Base-by-base conservation (phyloP, 441 rosid genomes). In the Geranium incanum region DNA sequence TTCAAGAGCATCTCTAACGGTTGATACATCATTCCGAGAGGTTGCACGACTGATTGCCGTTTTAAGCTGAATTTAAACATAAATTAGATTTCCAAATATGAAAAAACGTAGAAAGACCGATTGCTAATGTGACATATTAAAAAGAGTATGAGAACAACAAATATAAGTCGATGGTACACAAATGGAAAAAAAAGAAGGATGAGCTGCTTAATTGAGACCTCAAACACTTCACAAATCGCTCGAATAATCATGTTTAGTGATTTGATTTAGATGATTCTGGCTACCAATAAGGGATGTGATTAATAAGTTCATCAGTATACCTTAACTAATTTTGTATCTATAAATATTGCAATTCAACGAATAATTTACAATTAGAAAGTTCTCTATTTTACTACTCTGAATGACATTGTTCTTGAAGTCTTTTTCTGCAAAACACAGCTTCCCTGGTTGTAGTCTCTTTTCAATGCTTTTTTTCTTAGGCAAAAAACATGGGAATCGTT, bases 1-100 rank as follows among this genome's bases (percentile, higher is more conserved):
- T 88, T 89, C 99, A 78, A 95, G 92, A 74, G 96, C 99, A 74
- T 93, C 97, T 80, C 87, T 88, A 74, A 95, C 81, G 62, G 99
- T 95, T 36, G 87, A 76, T 52, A 93, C 74, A 84, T 95, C 98
- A 76, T 93, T 91, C 74, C 99, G 84, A 76, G 98, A 88, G 70
- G 95, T 94, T 77, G 97, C 99, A 41, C 95, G 97, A 70, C 84
- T 77, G 70, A 95, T 88, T 62, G 98, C 98, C 76, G 95, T 95
- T 84, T 95, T 95, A 74, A 93, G 95, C 99, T 93, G 89, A 78
- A 78, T 73, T 70, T 60, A 50, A 1, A 33, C 67, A 59, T 33
- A 18, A 48, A 39, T 74, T 63, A 23, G 36, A 63, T 62, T 39
- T 33, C 7, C 16, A 8, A 45, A 45, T 59, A 64, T 62, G 19